phyloP scores from a whole-genome alignment of 345 rosid species.

The thale cress (Arabidopsis thaliana) region TAIR10.1 NC_003074.8:7568001-7568500 shows the following conservation, averaged over 20 bases:
- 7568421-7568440: slow-evolving; percentile 32
- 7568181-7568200: slow-evolving; percentile 41
- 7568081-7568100: slow-evolving; percentile 31
- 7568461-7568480: slow-evolving; percentile 48
- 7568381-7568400: slow-evolving; percentile 33
- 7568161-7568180: slow-evolving; percentile 46
- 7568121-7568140: slow-evolving; percentile 40
- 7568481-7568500: neutral
- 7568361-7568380: slow-evolving; percentile 31
- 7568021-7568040: slow-evolving; percentile 38
- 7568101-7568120: slow-evolving; percentile 51
- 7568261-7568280: slow-evolving; percentile 34
- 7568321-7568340: slow-evolving; percentile 42
- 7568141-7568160: slow-evolving; percentile 48
- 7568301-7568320: slow-evolving; percentile 56
- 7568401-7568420: slow-evolving; percentile 33
- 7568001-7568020: neutral
- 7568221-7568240: slow-evolving; percentile 38
- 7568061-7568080: slow-evolving; percentile 41
- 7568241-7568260: slow-evolving; percentile 44
- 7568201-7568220: slow-evolving; percentile 30
- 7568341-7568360: slow-evolving; percentile 43
- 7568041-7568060: slow-evolving; percentile 13
- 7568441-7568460: slow-evolving; percentile 37
- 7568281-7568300: slow-evolving; percentile 56